These are phyloP conservation scores for Peterozyma toletana DNA, from an alignment of 805 yeast genomes.

Conservation along the genomic window DNA sequence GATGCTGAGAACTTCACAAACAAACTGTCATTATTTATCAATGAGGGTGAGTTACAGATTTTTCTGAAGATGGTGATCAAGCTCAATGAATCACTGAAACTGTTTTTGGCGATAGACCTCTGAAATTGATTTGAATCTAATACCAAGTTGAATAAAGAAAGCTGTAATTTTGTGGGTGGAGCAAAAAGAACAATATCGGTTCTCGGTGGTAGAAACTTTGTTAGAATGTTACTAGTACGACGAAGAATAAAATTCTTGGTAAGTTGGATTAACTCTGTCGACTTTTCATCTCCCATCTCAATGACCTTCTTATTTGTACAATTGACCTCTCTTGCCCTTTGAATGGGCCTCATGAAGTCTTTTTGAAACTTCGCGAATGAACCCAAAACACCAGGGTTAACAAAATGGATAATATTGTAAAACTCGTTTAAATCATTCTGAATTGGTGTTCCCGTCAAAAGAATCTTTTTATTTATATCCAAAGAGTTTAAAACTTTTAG, in stretches of 20 bases:
- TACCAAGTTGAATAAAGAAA: slow-evolving; percentile 45
- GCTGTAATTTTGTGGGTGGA: slow-evolving; percentile 63
- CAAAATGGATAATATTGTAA: slow-evolving; percentile 70
- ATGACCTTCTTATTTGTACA: slow-evolving; percentile 43
- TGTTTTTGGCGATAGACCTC: slow-evolving; percentile 20
- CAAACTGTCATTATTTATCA: slow-evolving; percentile 44
- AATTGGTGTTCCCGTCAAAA: slow-evolving; percentile 87
- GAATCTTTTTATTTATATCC: slow-evolving; percentile 46
- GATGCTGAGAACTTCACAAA: slow-evolving; percentile 23
- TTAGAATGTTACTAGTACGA: slow-evolving; percentile 52
- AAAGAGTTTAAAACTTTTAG: slow-evolving; percentile 54
- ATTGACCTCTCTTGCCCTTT: slow-evolving; percentile 58
- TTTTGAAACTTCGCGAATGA: slow-evolving; percentile 48
- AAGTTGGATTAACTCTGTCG: slow-evolving; percentile 54
- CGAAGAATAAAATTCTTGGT: slow-evolving; percentile 68
- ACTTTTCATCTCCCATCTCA: slow-evolving; percentile 50
- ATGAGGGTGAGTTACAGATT: slow-evolving; percentile 74
- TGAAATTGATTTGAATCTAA: slow-evolving; percentile 28
- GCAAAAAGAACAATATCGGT: slow-evolving; percentile 74
- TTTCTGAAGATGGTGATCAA: slow-evolving; percentile 72
- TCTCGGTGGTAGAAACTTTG: slow-evolving; percentile 59
- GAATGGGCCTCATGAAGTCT: slow-evolving; percentile 62
- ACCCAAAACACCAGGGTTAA: slow-evolving; percentile 81
- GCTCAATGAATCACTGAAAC: slow-evolving; percentile 43
- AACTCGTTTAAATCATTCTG: slow-evolving; percentile 89